A percentile compares a stretch with the other conserved stretches of the same genome.
Conservation (phyloP, 2,329 filamentous ascomycete species). For the Aspergillus floridensis region DNA sequence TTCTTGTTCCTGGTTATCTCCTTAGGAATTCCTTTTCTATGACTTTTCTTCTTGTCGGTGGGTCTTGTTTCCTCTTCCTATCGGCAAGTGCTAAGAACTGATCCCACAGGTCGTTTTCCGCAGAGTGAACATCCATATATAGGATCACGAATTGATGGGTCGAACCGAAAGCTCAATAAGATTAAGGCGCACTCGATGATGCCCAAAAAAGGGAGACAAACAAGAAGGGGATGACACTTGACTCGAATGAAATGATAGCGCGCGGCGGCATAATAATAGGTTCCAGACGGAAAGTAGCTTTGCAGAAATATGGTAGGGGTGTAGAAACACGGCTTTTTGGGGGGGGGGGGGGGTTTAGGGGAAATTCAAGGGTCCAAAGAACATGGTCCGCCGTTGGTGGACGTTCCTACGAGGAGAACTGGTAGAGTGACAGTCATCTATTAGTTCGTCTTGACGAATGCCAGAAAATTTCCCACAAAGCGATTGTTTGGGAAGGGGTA, state of each 20-base stretch:
- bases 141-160: slow-evolving; percentile 11
- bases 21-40: not conserved
- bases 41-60: not conserved
- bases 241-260: not conserved
- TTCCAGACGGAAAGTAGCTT: not conserved
- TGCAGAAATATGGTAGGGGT: not conserved
- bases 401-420: slow-evolving; percentile 11
- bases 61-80: not conserved
- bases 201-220: slow-evolving; percentile 17
- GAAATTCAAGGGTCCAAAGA: not conserved
- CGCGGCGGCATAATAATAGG: slow-evolving; percentile 1
- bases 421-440: slow-evolving; percentile 14
- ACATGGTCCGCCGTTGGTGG: slow-evolving; percentile 10
- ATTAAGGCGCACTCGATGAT: slow-evolving; percentile 17
- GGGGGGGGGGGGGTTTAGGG: not conserved
- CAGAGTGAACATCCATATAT: slow-evolving; percentile 16
- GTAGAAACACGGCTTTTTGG: not conserved
- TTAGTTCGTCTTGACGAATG: slow-evolving; percentile 11
- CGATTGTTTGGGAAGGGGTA: slow-evolving; percentile 11
- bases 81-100: not conserved
- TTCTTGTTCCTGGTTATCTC: not conserved
- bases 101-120: slow-evolving; percentile 2
- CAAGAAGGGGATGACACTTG: not conserved
- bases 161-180: slow-evolving; percentile 1
- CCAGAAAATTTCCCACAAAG: slow-evolving; percentile 11